Percentiles rank a stretch among this genome's conserved stretches.
phyloP scores from a whole-genome alignment of 257 asterid species.

The Nicotiana attenuata region DNA sequence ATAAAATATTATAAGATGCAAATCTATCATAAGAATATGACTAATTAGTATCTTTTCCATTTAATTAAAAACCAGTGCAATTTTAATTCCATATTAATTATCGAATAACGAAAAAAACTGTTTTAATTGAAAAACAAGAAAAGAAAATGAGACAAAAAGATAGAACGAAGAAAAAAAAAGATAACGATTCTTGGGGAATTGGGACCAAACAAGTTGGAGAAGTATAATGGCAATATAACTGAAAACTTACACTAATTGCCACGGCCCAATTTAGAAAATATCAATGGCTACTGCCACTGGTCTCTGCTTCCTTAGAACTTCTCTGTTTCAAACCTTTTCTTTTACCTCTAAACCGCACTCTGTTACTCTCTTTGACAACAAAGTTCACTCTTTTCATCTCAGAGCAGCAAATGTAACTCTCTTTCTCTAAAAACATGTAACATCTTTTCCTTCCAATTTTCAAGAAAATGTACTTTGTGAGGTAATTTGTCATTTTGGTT shows the following conservation, averaged over 20 bases:
- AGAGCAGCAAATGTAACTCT: conserved; percentile 43
- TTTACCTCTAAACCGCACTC: conserved; percentile 25
- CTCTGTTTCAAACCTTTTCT: conserved; percentile 21
- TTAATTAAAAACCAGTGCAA: no score
- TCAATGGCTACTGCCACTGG: conserved; percentile 22
- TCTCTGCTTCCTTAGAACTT: conserved; percentile 29
- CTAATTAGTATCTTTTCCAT: no score
- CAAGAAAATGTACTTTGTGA: neutral
- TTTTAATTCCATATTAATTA: no score
- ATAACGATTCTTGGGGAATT: neutral
- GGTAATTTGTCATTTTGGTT: neutral
- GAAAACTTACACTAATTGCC: neutral
- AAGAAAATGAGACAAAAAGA: no score
- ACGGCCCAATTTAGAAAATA: neutral
- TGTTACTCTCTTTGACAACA: conserved; percentile 10
- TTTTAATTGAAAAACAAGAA: no score
- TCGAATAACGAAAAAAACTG: no score
- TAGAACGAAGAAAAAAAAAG: neutral
- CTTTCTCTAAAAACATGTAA: neutral
- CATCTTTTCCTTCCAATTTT: neutral
- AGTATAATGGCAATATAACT: neutral
- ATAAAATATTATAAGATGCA: no score
- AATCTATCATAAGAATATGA: no score
- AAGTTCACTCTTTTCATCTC: conserved; percentile 27
- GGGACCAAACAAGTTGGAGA: neutral